These are phyloP conservation scores for Dillenia turbinata DNA, from an alignment of 164 flowering plant genomes.

Conservation along the genomic window DNA sequence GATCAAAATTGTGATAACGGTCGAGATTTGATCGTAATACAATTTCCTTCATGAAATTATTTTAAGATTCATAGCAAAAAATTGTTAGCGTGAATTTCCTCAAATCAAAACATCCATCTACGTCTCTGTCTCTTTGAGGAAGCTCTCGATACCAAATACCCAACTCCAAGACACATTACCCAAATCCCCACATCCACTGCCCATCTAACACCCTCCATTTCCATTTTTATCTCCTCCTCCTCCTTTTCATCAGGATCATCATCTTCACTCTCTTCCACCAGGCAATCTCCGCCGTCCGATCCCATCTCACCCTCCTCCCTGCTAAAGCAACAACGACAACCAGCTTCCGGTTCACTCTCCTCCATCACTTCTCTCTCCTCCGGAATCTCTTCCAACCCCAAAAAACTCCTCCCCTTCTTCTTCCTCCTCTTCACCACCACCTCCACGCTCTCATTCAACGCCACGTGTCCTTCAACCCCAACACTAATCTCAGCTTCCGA, in stretches of 20 bases:
- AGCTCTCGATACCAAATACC: constrained; percentile 58
- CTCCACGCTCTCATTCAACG: constrained; percentile 41
- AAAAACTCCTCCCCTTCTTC: constrained; percentile 10
- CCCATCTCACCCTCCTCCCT: neutral
- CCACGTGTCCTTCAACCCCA: constrained; percentile 39
- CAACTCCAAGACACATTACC: constrained; percentile 75
- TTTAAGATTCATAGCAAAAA: too few species aligned
- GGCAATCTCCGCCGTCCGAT: constrained; percentile 16
- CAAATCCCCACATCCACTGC: constrained; percentile 77
- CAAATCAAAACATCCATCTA: constrained; percentile 9
- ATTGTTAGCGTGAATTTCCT: too few species aligned
- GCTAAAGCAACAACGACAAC: constrained; percentile 9
- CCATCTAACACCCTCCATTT: constrained; percentile 58
- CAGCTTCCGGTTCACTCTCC: constrained; percentile 24
- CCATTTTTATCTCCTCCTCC: constrained; percentile 24
- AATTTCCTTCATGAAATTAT: too few species aligned
- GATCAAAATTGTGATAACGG: too few species aligned
- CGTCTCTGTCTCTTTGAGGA: constrained; percentile 39
- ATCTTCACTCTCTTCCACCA: neutral
- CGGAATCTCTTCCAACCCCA: constrained; percentile 63
- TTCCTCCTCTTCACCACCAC: constrained; percentile 30
- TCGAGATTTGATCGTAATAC: too few species aligned
- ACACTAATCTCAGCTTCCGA: constrained; percentile 47
- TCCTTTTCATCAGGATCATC: neutral
- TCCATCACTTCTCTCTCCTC: constrained; percentile 48